These are phyloP conservation scores for Collariella sp. DNA, from an alignment of 495 filamentous ascomycete genomes.

Conservation along the genomic window DNA sequence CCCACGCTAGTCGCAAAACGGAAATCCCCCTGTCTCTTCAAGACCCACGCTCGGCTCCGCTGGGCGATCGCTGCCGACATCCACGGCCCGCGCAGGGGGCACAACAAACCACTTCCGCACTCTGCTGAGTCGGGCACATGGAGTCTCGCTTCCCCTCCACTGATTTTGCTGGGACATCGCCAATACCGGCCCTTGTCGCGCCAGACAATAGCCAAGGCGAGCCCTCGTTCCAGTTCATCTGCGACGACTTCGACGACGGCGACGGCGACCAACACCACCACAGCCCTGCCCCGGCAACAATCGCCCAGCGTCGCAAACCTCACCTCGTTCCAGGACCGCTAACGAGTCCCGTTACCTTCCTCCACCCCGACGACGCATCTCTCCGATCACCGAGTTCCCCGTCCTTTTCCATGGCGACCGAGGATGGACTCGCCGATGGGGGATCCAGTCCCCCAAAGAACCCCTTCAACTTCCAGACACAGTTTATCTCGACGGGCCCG, in stretches of 20 bases:
- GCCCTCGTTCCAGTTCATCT: slow-evolving; percentile 10
- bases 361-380: slow-evolving; percentile 15
- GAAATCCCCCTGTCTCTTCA: neutral
- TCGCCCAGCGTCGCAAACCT: neutral
- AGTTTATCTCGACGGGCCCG: slow-evolving; percentile 64
- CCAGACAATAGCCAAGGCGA: slow-evolving; percentile 16
- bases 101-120: neutral
- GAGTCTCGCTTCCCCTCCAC: neutral
- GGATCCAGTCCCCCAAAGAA: slow-evolving; percentile 34
- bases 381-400: slow-evolving; percentile 18
- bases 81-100: slow-evolving; percentile 1
- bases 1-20: slow-evolving; percentile 10
- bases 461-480: slow-evolving; percentile 94
- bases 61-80: slow-evolving; percentile 2
- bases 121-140: slow-evolving; percentile 3
- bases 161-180: slow-evolving; percentile 10
- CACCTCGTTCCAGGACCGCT: slow-evolving; percentile 6
- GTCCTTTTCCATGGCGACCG: slow-evolving; percentile 29
- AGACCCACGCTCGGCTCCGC: slow-evolving; percentile 8
- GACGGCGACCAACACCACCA: neutral
- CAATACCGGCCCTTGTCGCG: slow-evolving; percentile 24
- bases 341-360: slow-evolving; percentile 14
- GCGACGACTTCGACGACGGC: slow-evolving; percentile 13
- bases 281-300: neutral
- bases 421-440: slow-evolving; percentile 20